phyloP scores from a whole-genome alignment of 2,329 filamentous ascomycete genomes.

The Ceratocystis colombiana region DNA sequence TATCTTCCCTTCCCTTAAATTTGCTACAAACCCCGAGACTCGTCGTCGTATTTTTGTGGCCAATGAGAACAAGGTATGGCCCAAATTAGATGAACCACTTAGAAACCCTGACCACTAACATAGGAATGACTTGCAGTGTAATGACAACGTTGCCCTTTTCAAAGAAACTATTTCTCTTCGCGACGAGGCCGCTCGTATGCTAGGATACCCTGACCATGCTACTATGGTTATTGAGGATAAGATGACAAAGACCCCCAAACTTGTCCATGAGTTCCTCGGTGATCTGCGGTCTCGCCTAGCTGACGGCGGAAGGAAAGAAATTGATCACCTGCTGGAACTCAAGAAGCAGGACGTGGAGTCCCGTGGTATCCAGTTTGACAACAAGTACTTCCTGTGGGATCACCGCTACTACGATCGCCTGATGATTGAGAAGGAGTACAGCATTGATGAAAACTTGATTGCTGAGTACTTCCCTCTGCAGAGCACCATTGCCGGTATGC shows the following conservation, averaged over 20 bases:
- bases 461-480: constrained; percentile 75
- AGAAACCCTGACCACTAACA: constrained; percentile 14
- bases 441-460: constrained; percentile 68
- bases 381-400: constrained; percentile 74
- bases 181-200: constrained; percentile 65
- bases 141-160: constrained; percentile 62
- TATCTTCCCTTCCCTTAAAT: constrained; percentile 67
- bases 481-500: constrained; percentile 64
- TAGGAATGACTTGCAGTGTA: constrained; percentile 38
- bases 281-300: constrained; percentile 58
- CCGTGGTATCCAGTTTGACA: constrained; percentile 50
- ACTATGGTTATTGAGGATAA: constrained; percentile 68
- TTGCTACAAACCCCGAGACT: constrained; percentile 59
- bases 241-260: constrained; percentile 70
- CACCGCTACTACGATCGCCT: constrained; percentile 69
- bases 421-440: constrained; percentile 71
- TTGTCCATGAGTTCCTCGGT: constrained; percentile 60
- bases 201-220: constrained; percentile 69
- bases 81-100: neutral
- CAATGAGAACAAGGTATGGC: constrained; percentile 64
- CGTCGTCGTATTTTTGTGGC: constrained; percentile 59
- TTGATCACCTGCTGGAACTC: constrained; percentile 56
- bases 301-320: constrained; percentile 61
- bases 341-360: constrained; percentile 60
- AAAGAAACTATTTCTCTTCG: constrained; percentile 63